Base-by-base conservation (phyloP, 768 basidiomycete genomes). In the Cystobasidium ongulense region DNA sequence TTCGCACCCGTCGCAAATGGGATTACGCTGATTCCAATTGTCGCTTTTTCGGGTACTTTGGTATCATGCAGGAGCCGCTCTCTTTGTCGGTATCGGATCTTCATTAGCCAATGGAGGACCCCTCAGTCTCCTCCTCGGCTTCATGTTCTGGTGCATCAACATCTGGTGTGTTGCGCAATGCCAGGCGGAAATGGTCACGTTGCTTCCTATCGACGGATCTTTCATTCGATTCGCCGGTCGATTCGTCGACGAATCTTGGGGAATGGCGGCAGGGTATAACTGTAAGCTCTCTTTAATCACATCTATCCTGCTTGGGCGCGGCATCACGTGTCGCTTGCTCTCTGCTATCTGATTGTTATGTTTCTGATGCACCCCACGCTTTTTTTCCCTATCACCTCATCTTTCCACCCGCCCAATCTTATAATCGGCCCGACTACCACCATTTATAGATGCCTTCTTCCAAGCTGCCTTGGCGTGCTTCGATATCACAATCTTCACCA, bases 381-480 rank as follows among this genome's bases (percentile, higher is more conserved):
- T n/a, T n/a, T 65, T 23, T 13, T 41, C 18, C 17, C 63, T 65
- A 38, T 41, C 29, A 38, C 57, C 57, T 27, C 57, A 59, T 59
- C n/a, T 59, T 15, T 4, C 33, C 13, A 10, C 33, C 57, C 25
- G 57, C 23, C 57, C 5, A 29, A 29, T 5, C 13, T 35, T 59
- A 59, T 59, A 23, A 27, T 59, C 57, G 57, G 57, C 25, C 13
- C 57, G 33, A 11, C 29, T 46, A n/a, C n/a, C 29, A 23, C 33
- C 33, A 59, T 23, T 59, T 21, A 59, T 17, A 35, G 57, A 59
- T 59, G 57, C 57, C 13, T 59, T 68, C 33, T 68, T 52, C 53
- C 64, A 74, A 62, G 59, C 59, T 38, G 74, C 74, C 10, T 41
- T 74, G 18, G 57, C 57, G 36, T 74, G 74, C 74, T 74, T 74